Base-by-base conservation (phyloP, 345 rosid species). In the Moringa oleifera region DNA sequence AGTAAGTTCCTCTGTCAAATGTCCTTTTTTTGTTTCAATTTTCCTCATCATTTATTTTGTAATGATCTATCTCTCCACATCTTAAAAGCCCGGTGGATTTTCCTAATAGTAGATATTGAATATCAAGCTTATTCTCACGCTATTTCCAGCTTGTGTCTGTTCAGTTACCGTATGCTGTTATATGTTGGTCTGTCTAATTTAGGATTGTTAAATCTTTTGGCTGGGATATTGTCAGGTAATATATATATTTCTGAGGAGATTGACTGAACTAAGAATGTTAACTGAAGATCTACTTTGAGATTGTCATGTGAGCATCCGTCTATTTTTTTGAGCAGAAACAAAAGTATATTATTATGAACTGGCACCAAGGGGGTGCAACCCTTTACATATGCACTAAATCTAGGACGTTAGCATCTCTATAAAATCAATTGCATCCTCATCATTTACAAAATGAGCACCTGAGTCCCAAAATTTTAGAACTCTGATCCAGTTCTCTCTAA, bases 1-100 rank as follows among this genome's bases (percentile, higher is more conserved):
- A 89, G 96, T 91, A 63, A 76, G 90, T 68, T 52, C 19, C 51
- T 66, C 65, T 66, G 60, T 65, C 47, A 13, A 37, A 36, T 15
- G 6, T 33, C n/a, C 21, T 24, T 18, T n/a, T n/a, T 54, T 23
- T 41, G 47, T 41, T 41, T 41, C 5, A 33, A 33, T 41, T 7
- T 41, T 41, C 5, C 33, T 41, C 37, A 41, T 41, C 13, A 41
- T 41, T 41, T 9, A 41, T 41, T 15, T 41, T 41, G 9, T 11
- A 41, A 16, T 9, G 47, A 7, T 15, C 47, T 41, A 7, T 33
- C 11, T 9, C 1, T 41, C 1, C 12, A 41, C 12, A 7, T 41
- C 13, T 9, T 11, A 41, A 41, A 15, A 2, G 12, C 47, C 47
- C 13, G 12, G 47, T 41, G 17, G 47, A 41, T 41, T 15, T 41